Evolutionary conservation across 148 eudicot species (phyloP).

Genomic region (Rheum nobile): DNA sequence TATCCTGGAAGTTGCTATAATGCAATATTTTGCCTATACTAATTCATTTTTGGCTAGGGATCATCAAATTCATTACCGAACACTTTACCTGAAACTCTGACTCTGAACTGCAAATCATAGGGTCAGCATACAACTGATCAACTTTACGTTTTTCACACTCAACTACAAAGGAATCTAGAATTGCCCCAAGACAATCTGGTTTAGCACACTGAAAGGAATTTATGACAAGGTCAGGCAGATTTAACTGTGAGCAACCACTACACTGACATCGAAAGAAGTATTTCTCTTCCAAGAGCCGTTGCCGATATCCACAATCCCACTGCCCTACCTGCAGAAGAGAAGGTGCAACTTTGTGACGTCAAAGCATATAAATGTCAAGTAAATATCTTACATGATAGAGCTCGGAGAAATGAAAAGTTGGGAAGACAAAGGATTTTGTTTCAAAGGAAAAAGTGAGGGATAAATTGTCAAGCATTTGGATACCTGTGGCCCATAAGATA

Average conservation of each 20-base stretch:
- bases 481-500: slow-evolving; percentile 98
- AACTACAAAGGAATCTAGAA: slow-evolving; percentile 35
- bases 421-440: background rate
- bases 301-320: slow-evolving; percentile 44
- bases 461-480: background rate
- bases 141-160: slow-evolving; percentile 40
- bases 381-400: background rate
- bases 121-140: slow-evolving; percentile 13
- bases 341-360: background rate
- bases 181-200: slow-evolving; percentile 60
- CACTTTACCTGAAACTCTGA: slow-evolving; percentile 13
- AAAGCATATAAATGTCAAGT: background rate
- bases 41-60: background rate
- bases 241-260: slow-evolving; percentile 47
- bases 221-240: slow-evolving; percentile 66
- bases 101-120: slow-evolving; percentile 14
- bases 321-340: slow-evolving; percentile 62
- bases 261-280: slow-evolving; percentile 77
- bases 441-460: background rate
- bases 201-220: slow-evolving; percentile 54
- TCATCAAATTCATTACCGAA: background rate
- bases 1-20: background rate
- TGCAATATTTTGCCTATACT: background rate
- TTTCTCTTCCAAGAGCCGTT: slow-evolving; percentile 38
- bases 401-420: background rate